Conservation (phyloP, 257 asterid genomes). For the Asclepias syriaca region DNA sequence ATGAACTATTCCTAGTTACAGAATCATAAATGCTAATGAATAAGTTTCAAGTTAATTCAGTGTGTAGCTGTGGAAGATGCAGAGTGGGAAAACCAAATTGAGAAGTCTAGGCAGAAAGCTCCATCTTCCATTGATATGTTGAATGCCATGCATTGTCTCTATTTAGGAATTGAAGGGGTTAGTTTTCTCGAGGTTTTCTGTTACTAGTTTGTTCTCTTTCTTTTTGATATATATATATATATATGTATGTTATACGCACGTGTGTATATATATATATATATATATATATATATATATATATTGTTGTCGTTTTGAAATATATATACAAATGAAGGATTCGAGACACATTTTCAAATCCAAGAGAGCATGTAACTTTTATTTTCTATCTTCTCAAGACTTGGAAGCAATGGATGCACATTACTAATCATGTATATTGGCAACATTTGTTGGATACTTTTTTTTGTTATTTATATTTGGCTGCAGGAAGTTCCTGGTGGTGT, state of each 20-base stretch:
- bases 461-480: constrained; percentile 1
- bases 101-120: constrained; percentile 25
- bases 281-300: not conserved
- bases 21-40: not conserved
- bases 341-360: no score
- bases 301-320: not conserved
- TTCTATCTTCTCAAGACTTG: not conserved
- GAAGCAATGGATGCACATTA: not conserved
- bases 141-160: constrained; percentile 26
- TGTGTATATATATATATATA: no score
- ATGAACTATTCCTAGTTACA: not conserved
- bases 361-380: not conserved
- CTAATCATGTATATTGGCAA: not conserved
- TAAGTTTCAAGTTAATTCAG: constrained; percentile 29
- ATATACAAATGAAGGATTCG: not conserved
- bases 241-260: no score
- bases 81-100: constrained; percentile 45
- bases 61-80: constrained; percentile 30
- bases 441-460: not conserved
- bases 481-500: constrained; percentile 43
- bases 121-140: constrained; percentile 51
- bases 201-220: not conserved
- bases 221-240: not conserved
- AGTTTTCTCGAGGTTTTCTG: constrained; percentile 19
- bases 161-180: constrained; percentile 61